Conservation (phyloP, 1,284 basidiomycete genomes). For the Trichosporon faecale region DNA sequence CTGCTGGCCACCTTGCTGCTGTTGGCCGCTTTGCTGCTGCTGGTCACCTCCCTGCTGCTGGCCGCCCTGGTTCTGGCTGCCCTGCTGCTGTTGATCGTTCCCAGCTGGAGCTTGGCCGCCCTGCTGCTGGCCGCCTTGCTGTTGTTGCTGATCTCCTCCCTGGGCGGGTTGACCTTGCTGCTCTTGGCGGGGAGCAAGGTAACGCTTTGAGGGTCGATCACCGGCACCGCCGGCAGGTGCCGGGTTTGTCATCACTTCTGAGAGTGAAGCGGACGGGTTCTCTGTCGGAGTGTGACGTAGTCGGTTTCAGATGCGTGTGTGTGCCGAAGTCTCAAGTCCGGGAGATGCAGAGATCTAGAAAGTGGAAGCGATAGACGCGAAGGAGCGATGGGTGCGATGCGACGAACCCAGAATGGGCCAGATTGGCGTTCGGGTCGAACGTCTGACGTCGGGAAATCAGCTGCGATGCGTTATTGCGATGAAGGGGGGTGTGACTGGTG, state of each 20-base stretch:
- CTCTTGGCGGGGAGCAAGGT: background rate
- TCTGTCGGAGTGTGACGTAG: background rate
- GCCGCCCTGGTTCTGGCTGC: background rate
- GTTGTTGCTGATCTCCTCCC: background rate
- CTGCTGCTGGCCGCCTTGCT: conserved; percentile 1
- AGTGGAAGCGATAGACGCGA: background rate
- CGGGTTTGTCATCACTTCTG: conserved; percentile 6
- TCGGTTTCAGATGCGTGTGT: background rate
- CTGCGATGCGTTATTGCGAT: background rate
- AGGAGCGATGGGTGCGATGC: background rate
- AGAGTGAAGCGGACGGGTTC: background rate
- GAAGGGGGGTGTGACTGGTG: background rate
- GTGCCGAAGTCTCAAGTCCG: background rate
- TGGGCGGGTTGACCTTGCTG: background rate
- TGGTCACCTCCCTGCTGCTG: background rate
- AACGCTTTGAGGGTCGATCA: conserved; percentile 1
- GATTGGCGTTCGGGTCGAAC: background rate
- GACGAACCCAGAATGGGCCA: background rate
- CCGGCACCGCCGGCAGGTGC: conserved; percentile 10
- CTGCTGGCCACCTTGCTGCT: conserved; percentile 1
- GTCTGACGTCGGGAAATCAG: background rate
- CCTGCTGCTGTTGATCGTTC: background rate
- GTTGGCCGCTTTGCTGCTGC: background rate
- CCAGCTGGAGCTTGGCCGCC: background rate
- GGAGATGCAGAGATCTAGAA: background rate